These are phyloP conservation scores for Brassica hybrid DNA, from an alignment of 441 rosid species.

Conservation along the genomic window DNA sequence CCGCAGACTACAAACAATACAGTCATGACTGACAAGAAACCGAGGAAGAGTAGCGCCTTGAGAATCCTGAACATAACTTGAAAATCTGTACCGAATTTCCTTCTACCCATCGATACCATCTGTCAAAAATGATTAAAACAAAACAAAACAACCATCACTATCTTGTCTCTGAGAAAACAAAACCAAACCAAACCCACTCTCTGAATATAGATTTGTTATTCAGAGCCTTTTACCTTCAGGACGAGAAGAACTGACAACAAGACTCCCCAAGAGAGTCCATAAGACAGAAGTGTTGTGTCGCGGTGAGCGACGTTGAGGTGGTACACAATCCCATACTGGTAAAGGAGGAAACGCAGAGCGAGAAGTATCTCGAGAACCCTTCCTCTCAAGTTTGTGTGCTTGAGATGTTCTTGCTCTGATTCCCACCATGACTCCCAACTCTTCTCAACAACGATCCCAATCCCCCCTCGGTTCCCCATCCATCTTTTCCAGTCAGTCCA, in stretches of 20 bases:
- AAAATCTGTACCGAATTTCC: conserved; percentile 74
- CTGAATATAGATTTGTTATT: not conserved
- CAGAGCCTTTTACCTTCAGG: conserved; percentile 65
- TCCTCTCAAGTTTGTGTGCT: conserved; percentile 71
- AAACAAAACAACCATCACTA: not conserved
- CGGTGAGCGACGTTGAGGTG: conserved; percentile 85
- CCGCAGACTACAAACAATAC: conserved; percentile 69
- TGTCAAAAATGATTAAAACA: conserved; percentile 31
- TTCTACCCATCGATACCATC: conserved; percentile 86
- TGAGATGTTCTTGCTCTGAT: conserved; percentile 81
- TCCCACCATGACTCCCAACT: conserved; percentile 99
- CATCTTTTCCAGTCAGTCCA: conserved; percentile 99
- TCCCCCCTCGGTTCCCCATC: conserved; percentile 98
- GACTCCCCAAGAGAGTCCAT: conserved; percentile 89
- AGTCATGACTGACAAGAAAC: conserved; percentile 81
- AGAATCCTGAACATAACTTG: conserved; percentile 91
- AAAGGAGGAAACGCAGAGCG: conserved; percentile 74
- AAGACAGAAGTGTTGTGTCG: conserved; percentile 66
- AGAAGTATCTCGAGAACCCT: conserved; percentile 78
- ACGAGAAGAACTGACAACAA: conserved; percentile 68
- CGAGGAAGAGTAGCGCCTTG: conserved; percentile 86
- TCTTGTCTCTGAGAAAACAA: not conserved
- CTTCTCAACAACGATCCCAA: conserved; percentile 64
- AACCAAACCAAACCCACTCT: not conserved
- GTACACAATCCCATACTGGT: conserved; percentile 92